phyloP scores from a whole-genome alignment of 2,329 filamentous ascomycete species.

The Trichoderma semiorbis region DNA sequence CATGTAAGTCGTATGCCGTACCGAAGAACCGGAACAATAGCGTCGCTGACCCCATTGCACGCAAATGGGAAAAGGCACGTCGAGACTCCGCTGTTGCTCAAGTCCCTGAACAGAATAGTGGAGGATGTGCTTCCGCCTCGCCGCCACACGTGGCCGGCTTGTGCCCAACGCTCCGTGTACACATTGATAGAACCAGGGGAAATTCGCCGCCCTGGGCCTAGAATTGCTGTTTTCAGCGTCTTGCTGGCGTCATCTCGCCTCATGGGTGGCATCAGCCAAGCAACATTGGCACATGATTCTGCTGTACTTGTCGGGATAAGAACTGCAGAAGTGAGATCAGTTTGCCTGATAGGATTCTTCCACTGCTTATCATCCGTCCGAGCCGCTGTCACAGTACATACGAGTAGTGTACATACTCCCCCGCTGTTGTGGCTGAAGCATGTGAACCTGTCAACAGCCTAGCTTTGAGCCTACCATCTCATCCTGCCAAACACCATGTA shows the following conservation, averaged over 20 bases:
- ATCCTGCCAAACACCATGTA: not conserved
- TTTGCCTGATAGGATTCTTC: not conserved
- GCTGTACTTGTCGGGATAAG: not conserved
- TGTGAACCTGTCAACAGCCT: not conserved
- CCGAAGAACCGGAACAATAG: not conserved
- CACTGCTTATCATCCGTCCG: not conserved
- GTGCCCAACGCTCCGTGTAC: not conserved
- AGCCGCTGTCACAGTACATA: not conserved
- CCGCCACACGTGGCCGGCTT: slow-evolving; percentile 5
- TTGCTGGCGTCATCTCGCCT: not conserved
- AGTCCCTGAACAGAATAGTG: not conserved
- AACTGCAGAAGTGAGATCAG: not conserved
- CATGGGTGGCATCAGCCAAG: not conserved
- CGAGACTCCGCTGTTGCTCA: not conserved
- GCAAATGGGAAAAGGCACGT: not conserved
- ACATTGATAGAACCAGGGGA: not conserved
- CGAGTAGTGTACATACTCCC: not conserved
- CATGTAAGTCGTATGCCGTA: not conserved
- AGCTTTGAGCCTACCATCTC: not conserved
- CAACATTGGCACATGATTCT: not conserved
- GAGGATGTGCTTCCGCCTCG: not conserved
- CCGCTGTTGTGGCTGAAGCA: slow-evolving; percentile 2
- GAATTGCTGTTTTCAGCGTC: not conserved
- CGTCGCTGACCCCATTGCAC: not conserved
- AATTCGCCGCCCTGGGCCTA: not conserved